phyloP scores from a whole-genome alignment of 805 yeast genomes.

The Huiozyma naganishii region DNA sequence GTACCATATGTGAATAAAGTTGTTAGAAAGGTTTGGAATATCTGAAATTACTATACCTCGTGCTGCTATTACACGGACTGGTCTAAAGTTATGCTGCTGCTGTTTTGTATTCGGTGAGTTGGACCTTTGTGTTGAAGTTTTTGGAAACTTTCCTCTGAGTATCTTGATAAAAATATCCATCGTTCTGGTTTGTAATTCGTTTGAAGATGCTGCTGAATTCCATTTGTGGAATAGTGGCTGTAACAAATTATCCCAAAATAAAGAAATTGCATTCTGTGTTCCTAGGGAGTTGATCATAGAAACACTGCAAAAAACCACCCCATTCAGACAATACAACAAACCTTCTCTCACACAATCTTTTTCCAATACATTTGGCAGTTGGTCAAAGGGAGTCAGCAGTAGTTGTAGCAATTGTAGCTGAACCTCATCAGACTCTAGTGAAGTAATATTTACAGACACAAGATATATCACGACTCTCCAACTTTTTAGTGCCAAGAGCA shows the following conservation, averaged over 20 bases:
- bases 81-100: not conserved
- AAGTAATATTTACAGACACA: constrained; percentile 6
- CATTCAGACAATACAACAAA: constrained; percentile 11
- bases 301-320: constrained; percentile 10
- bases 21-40: not conserved
- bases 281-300: constrained; percentile 1
- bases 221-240: constrained; percentile 8
- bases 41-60: constrained; percentile 3
- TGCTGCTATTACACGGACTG: constrained; percentile 19
- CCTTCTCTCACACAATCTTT: constrained; percentile 6
- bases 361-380: no score
- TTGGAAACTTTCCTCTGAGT: not conserved
- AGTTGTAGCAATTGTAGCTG: constrained; percentile 1
- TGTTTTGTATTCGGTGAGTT: no score
- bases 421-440: not conserved
- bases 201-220: no score
- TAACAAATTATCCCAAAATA: constrained; percentile 11
- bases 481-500: constrained; percentile 15
- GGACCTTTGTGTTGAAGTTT: no score
- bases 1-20: not conserved
- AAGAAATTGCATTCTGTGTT: constrained; percentile 2
- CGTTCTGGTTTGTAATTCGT: constrained; percentile 2
- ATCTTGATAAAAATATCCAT: not conserved
- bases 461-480: constrained; percentile 22
- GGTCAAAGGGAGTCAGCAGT: constrained; percentile 11